These are phyloP conservation scores for Dactylorhiza incarnata DNA, from an alignment of 106 monocot genomes.

Conservation along the genomic window DNA sequence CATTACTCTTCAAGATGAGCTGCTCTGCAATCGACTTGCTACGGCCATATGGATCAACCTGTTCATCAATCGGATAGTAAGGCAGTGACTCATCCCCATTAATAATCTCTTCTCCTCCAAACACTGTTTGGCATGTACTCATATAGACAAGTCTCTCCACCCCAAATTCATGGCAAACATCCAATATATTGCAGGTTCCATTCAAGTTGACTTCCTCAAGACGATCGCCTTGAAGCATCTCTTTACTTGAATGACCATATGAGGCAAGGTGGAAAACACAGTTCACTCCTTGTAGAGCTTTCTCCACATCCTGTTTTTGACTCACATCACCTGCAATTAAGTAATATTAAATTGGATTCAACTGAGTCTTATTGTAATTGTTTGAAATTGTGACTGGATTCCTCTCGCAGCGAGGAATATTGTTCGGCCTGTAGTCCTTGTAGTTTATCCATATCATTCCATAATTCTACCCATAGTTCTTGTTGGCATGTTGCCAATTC, in stretches of 20 bases:
- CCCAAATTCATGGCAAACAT: conserved; percentile 69
- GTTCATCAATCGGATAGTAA: conserved; percentile 78
- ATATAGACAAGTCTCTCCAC: conserved; percentile 75
- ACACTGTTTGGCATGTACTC: conserved; percentile 87
- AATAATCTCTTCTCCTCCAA: conserved; percentile 84
- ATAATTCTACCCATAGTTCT: no score
- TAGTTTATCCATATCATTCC: no score
- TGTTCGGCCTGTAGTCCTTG: no score
- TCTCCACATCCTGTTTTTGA: conserved; percentile 57
- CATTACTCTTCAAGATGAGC: conserved; percentile 82
- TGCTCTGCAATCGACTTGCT: conserved; percentile 89
- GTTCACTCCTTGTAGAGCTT: conserved; percentile 55
- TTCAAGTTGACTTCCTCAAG: conserved; percentile 69
- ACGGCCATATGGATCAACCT: conserved; percentile 84
- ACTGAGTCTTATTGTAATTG: no score
- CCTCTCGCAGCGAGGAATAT: conserved; percentile 20
- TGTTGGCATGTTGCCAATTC: no score
- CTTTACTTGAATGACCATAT: conserved; percentile 93
- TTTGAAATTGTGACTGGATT: no score
- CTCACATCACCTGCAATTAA: conserved; percentile 46
- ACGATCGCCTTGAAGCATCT: conserved; percentile 72
- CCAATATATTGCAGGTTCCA: conserved; percentile 83
- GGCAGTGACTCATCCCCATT: conserved; percentile 77
- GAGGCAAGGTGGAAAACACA: conserved; percentile 97
- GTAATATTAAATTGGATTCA: neutral